phyloP scores from a whole-genome alignment of 495 filamentous ascomycete species.

The Trichoderma erinaceum region DNA sequence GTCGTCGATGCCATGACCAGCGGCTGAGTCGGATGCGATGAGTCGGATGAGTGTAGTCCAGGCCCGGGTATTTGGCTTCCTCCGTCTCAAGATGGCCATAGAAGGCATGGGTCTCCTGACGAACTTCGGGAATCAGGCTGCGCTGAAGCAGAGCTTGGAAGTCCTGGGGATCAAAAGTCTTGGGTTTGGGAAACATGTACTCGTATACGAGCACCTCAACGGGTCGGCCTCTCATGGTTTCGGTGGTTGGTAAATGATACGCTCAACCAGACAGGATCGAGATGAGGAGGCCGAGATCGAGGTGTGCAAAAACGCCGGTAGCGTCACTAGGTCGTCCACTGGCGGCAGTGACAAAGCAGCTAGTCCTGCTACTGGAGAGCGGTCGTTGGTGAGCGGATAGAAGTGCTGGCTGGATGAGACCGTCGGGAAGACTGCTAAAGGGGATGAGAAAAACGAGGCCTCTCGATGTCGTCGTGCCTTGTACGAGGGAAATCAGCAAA shows the following conservation, averaged over 20 bases:
- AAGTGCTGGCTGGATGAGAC: background rate
- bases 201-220: slow-evolving; percentile 51
- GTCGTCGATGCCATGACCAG: slow-evolving; percentile 70
- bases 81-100: slow-evolving; percentile 79
- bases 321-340: background rate
- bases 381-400: background rate
- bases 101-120: slow-evolving; percentile 75
- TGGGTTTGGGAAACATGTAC: slow-evolving; percentile 48
- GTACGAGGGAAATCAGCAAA: background rate
- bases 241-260: background rate
- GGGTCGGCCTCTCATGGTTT: slow-evolving; percentile 48
- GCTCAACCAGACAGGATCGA: background rate
- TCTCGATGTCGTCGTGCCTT: background rate
- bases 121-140: slow-evolving; percentile 81
- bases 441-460: background rate
- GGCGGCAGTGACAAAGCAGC: background rate
- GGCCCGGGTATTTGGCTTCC: slow-evolving; percentile 84
- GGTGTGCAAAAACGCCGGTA: background rate
- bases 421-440: background rate
- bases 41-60: slow-evolving; percentile 74
- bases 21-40: slow-evolving; percentile 80
- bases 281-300: background rate
- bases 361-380: background rate
- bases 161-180: slow-evolving; percentile 43
- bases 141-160: slow-evolving; percentile 49